Percentiles rank a stretch among this genome's conserved stretches.
Evolutionary conservation across 371 early-diverging fungal genomes (phyloP).

Genomic region (Apophysomyces ossiformis): DNA sequence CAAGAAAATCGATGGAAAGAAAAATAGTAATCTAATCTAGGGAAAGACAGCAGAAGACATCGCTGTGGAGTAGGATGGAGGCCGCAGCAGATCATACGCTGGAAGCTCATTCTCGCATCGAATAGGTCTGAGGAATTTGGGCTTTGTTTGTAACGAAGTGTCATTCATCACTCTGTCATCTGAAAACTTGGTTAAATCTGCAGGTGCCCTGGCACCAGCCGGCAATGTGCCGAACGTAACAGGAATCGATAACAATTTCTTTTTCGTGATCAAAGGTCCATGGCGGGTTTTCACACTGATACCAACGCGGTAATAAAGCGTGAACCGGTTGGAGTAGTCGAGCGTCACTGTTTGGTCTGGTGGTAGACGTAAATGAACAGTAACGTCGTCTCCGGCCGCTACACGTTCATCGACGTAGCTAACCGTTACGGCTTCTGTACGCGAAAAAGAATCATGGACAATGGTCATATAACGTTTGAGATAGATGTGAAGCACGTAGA

Average conservation of each 20-base stretch:
- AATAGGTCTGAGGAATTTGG: constrained; percentile 12
- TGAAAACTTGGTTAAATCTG: constrained; percentile 9
- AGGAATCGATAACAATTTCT: constrained; percentile 11
- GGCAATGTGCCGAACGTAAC: constrained; percentile 15
- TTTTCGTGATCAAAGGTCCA: constrained; percentile 7
- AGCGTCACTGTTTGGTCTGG: constrained; percentile 3
- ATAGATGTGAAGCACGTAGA: constrained; percentile 24
- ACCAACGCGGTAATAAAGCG: neutral
- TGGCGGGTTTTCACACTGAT: neutral
- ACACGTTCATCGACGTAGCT: constrained; percentile 4
- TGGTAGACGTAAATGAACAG: neutral
- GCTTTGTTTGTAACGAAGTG: constrained; percentile 12
- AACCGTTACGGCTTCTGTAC: constrained; percentile 9
- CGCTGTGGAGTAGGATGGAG: neutral
- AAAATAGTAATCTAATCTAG: neutral
- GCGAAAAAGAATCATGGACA: constrained; percentile 33
- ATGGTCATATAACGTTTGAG: constrained; percentile 32
- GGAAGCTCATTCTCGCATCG: constrained; percentile 6
- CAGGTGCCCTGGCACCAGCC: constrained; percentile 9
- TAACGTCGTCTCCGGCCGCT: neutral
- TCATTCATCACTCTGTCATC: constrained; percentile 13
- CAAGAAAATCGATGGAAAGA: neutral
- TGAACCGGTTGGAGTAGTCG: constrained; percentile 9
- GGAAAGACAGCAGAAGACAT: neutral
- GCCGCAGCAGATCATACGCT: constrained; percentile 1